Conservation (phyloP, 2,329 filamentous ascomycete species). For the Polychaeton citri region DNA sequence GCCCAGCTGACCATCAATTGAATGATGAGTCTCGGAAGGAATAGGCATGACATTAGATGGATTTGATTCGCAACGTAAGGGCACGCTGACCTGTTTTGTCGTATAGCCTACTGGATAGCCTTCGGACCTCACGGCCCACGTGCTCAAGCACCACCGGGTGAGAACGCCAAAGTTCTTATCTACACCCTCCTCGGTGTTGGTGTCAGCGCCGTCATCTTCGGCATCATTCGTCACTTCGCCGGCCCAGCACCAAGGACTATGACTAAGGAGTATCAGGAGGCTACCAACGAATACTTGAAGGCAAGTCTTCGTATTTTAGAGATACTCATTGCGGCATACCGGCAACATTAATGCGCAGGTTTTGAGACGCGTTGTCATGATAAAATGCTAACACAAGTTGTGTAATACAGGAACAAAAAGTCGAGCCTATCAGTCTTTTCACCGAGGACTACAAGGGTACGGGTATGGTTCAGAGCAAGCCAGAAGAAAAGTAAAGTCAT, state of each 20-base stretch:
- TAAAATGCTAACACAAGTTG: too few species aligned
- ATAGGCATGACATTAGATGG: too few species aligned
- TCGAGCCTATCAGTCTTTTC: conserved; percentile 74
- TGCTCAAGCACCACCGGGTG: conserved; percentile 67
- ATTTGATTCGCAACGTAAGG: too few species aligned
- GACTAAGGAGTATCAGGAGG: conserved; percentile 95
- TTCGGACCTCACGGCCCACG: conserved; percentile 95
- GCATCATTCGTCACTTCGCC: conserved; percentile 56
- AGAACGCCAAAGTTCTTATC: conserved; percentile 64
- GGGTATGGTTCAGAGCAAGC: conserved; percentile 58
- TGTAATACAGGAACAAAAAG: conserved; percentile 68
- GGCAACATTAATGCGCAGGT: neutral
- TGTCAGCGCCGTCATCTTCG: conserved; percentile 59
- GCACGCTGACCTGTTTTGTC: too few species aligned
- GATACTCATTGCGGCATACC: neutral
- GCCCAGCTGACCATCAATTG: too few species aligned
- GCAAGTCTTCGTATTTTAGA: conserved; percentile 50
- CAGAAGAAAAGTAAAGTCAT: conserved; percentile 9
- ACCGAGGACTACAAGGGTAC: conserved; percentile 66
- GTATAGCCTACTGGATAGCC: conserved; percentile 99
- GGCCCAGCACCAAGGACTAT: conserved; percentile 68
- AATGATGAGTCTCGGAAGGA: too few species aligned
- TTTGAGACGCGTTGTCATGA: too few species aligned
- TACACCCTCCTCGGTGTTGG: conserved; percentile 58
- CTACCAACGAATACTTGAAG: conserved; percentile 84